Base-by-base conservation (phyloP, 2,329 filamentous ascomycete genomes). In the Ophiosphaerella korrae region DNA sequence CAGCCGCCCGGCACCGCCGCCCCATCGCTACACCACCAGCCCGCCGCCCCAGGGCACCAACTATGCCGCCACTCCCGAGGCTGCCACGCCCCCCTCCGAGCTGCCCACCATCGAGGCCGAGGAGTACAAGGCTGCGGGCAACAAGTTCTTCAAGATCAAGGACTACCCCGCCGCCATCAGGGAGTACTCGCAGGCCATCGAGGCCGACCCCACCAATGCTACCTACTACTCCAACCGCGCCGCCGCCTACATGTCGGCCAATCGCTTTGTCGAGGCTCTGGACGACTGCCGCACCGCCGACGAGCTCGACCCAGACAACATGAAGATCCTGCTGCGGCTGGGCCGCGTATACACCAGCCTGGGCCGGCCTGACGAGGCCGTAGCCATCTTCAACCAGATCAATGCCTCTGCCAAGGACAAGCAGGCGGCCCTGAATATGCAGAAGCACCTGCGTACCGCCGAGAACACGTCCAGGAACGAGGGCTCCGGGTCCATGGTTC, bases 151-250 rank as follows among this genome's bases (percentile, higher is more conserved):
- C 84, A 97, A 97, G 80, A 90, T 92, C 58, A 90, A 88, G 72
- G 90, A 97, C 68, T 99, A 93, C 74, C 78, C 82, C 53, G 88
- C 89, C 70, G 93, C 94, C 21, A 92, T 97, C 72, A 84, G 89
- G 62, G 91, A 97, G 75, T 99, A 97, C 75, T 90, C 89, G 63
- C 96, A 96, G 84, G 94, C 94, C 55, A 89, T 99, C 67, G 89
- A 94, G 64, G 84, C 93, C 57, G 87, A 93, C 67, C 92, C 92
- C 46, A 82, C 87, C 64, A 95, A 92, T 44, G 81, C 92, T 32
- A 96, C 92, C 39, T 97, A 96, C 75, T 84, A 96, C 60, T 93
- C 90, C 73, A 99, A 99, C 80, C 88, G 94, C 67, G 92, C 94
- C 34, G 94, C 94, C 26, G 94, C 94, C 32, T 91, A 90, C 78